Evolutionary conservation across 306 rosid genomes (phyloP), one percentile per base, ranked within the genome.

Genomic region (Ormosia emarginata): DNA sequence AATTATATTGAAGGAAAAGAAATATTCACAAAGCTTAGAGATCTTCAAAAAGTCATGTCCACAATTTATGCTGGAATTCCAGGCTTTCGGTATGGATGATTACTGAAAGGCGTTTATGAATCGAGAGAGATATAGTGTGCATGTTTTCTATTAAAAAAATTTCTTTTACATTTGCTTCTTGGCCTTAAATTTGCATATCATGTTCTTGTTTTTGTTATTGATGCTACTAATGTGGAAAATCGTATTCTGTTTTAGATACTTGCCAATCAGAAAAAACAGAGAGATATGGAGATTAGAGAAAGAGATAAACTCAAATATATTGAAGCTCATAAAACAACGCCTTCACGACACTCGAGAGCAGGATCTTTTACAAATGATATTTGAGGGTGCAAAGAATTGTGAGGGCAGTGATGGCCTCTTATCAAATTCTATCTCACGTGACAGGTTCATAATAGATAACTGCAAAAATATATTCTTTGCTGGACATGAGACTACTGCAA

Each of bases 311-410:
- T 74, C 92, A 2, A 86, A 36, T 79, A 87, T 92, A 73, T 46
- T 67, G 43, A 59, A 57, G 78, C 83, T 88, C 56, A 87, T 86
- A 67, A 87, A 88, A 14, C 81, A 87, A 6, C 91, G 89, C 3
- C 65, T 4, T 15, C 77, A 67, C 56, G 80, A 81, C 44, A 57
- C 79, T 32, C 29, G 63, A 59, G 93, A 88, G 74, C 72, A 90
- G 63, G 98, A 90, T 78, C 89, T 94, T 12, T 61, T 92, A 8
- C 94, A 92, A 71, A 89, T 86, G 90, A 83, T 94, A 66, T 86
- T 92, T 2, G 84, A 92, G 75, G 89, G 93, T 68, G 91, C 92
- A 17, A 67, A 75, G 80, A 87, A 81, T 44, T 57, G 13, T 0
- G 82, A 70, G 3, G 79, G 71, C n/a, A 41, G 32, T 41, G 76